phyloP scores from a whole-genome alignment of 108 stramenopile species.

The Cyclotella baltica region DNA sequence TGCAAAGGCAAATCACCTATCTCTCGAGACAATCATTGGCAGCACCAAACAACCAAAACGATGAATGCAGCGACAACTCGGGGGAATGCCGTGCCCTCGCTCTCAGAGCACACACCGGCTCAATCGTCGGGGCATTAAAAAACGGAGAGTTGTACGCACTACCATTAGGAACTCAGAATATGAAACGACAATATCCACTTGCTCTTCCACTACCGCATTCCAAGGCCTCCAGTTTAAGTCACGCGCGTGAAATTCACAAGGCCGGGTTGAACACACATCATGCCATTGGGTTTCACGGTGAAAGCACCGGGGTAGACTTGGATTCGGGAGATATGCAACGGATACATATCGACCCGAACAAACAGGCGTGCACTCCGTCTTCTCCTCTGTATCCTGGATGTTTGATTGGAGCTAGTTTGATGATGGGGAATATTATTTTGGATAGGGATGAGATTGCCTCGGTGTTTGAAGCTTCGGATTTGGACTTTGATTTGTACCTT shows the following conservation, averaged over 20 bases:
- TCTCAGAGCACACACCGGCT: slow-evolving; percentile 29
- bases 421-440: slow-evolving; percentile 41
- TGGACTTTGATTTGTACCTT: slow-evolving; percentile 54
- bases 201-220: slow-evolving; percentile 42
- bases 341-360: slow-evolving; percentile 36
- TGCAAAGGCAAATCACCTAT: slow-evolving; percentile 48
- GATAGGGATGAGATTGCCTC: slow-evolving; percentile 35
- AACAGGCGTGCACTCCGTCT: slow-evolving; percentile 41
- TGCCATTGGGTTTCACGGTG: slow-evolving; percentile 45
- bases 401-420: slow-evolving; percentile 51
- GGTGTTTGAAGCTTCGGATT: slow-evolving; percentile 50
- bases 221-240: slow-evolving; percentile 23
- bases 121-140: slow-evolving; percentile 70
- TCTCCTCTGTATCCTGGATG: slow-evolving; percentile 54
- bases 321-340: slow-evolving; percentile 50
- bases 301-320: slow-evolving; percentile 23
- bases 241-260: slow-evolving; percentile 24
- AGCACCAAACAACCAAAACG: slow-evolving; percentile 8
- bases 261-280: slow-evolving; percentile 34
- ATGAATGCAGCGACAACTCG: slow-evolving; percentile 17
- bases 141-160: slow-evolving; percentile 84
- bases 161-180: slow-evolving; percentile 59
- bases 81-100: slow-evolving; percentile 31
- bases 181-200: slow-evolving; percentile 34
- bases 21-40: slow-evolving; percentile 22